Evolutionary conservation across 2,329 filamentous ascomycete species (phyloP).

Genomic region (Aureobasidium pullulans): DNA sequence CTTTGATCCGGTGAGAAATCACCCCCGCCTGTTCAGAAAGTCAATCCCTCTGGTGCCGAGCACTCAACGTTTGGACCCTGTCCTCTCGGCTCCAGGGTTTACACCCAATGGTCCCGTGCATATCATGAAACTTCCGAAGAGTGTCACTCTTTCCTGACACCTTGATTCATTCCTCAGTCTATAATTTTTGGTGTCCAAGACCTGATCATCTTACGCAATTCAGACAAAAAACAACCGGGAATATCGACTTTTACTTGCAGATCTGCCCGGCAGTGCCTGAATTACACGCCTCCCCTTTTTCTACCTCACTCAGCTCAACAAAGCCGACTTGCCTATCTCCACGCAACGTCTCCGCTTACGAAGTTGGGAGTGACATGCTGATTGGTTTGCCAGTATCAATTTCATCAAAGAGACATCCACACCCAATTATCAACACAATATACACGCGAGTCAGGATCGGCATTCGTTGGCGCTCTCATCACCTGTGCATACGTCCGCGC

Average conservation of each 20-base stretch:
- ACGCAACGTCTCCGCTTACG: background rate
- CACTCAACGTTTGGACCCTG: slow-evolving; percentile 4
- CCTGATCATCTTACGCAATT: too few species aligned
- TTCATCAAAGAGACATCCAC: background rate
- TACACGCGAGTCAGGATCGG: slow-evolving; percentile 4
- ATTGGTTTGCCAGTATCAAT: background rate
- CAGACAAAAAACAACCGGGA: too few species aligned
- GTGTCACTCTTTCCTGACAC: background rate
- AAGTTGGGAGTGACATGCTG: background rate
- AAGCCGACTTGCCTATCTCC: background rate
- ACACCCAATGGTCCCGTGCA: background rate
- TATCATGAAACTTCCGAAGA: background rate
- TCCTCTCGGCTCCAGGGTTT: background rate
- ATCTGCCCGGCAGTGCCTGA: too few species aligned
- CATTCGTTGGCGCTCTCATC: background rate
- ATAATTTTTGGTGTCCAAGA: too few species aligned
- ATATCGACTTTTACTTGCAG: too few species aligned
- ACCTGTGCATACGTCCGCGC: slow-evolving; percentile 3
- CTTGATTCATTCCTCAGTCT: too few species aligned
- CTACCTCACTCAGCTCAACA: background rate
- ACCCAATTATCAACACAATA: background rate
- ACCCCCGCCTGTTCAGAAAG: background rate
- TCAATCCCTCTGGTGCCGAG: background rate
- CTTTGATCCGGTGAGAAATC: background rate
- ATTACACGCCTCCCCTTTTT: too few species aligned